Percentiles rank a stretch among this genome's conserved stretches.
Conservation (phyloP, 352 stramenopile species). For the Peronospora tabacina region DNA sequence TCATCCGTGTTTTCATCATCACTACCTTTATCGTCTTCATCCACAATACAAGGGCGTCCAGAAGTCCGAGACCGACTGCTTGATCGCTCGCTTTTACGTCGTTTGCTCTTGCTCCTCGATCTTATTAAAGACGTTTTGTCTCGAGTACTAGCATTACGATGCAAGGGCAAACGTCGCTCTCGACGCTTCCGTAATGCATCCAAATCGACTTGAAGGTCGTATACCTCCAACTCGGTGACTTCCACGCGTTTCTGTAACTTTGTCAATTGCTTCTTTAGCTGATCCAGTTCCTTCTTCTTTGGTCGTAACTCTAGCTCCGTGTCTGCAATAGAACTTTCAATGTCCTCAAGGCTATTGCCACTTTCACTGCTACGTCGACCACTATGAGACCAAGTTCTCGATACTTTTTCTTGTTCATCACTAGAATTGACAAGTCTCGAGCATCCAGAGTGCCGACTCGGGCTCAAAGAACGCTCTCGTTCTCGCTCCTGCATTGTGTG, state of each 20-base stretch:
- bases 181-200: slow-evolving; percentile 54
- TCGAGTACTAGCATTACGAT: slow-evolving; percentile 9
- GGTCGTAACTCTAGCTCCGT: slow-evolving; percentile 36
- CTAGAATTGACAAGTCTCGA: slow-evolving; percentile 6
- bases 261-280: slow-evolving; percentile 32
- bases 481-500: slow-evolving; percentile 10
- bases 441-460: slow-evolving; percentile 3
- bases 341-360: slow-evolving; percentile 27
- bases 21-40: slow-evolving; percentile 54
- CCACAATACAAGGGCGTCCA: slow-evolving; percentile 54
- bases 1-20: slow-evolving; percentile 41
- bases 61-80: slow-evolving; percentile 29
- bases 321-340: slow-evolving; percentile 42
- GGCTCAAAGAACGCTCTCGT: slow-evolving; percentile 21
- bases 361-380: slow-evolving; percentile 22
- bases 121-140: slow-evolving; percentile 10
- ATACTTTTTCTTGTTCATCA: slow-evolving; percentile 17
- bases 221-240: slow-evolving; percentile 51
- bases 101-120: slow-evolving; percentile 20
- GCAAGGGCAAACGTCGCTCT: slow-evolving; percentile 22
- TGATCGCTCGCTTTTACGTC: slow-evolving; percentile 25
- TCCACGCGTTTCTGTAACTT: slow-evolving; percentile 37
- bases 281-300: slow-evolving; percentile 40
- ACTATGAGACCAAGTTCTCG: slow-evolving; percentile 4
- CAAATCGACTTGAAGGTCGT: slow-evolving; percentile 56